Base-by-base conservation (phyloP, 1,284 basidiomycete species). In the Melampsora americana region DNA sequence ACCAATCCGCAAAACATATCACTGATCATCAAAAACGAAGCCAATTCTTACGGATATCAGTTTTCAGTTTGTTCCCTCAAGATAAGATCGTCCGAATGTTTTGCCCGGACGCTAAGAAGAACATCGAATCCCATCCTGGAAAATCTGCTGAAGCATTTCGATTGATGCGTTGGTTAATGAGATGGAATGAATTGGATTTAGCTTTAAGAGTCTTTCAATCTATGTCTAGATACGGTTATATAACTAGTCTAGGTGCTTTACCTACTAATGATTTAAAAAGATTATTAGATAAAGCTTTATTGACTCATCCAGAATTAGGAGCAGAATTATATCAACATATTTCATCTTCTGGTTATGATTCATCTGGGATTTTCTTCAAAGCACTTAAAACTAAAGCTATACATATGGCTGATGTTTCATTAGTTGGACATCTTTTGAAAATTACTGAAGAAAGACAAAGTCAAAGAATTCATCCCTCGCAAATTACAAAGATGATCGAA, bases 281-380 rank as follows among this genome's bases (percentile, higher is more conserved):
- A 30, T 46, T 75, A 23, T 35, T 75, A n/a, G 32, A 30, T 42
- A 42, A 67, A 42, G 72, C 72, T 11, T 44, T 75, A 39, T 20
- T 30, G 28, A 30, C 48, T 46, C 65, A 75, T 35, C 64, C 72
- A 14, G 72, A 66, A 66, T 48, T 75, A 30, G 72, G 62, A 5
- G 66, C 66, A n/a, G 72, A 75, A 56, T 59, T 75, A 28, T 75
- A 75, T 59, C 72, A 68, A 60, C 72, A 75, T 53, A 59, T 75
- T 20, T 53, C 56, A 30, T 67, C 67, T 64, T 56, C 72, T 12
- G 72, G 72, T 42, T 67, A 48, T 30, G 72, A 75, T 65, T 30
- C 48, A 20, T 56, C 62, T 23, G 62, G 62, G 7, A 62, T 65
- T 4, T 50, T 73, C 18, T 66, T 66, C 26, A 46, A 65, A 42